Conservation (phyloP, 1,284 basidiomycete genomes). For the Porodaedalea pini region DNA sequence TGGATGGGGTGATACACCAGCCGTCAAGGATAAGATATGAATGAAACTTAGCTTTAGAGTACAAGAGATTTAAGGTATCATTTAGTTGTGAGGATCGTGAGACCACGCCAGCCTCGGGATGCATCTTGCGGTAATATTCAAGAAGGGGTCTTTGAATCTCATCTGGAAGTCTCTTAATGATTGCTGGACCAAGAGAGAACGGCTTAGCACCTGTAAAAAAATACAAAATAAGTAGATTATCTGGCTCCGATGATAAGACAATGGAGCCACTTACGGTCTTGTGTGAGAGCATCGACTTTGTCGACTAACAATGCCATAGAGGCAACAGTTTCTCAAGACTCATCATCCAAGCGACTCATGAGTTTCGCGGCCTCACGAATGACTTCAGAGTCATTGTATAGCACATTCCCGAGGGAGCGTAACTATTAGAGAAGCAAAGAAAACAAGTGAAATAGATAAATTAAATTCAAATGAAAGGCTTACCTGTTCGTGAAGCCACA, state of each 20-base stretch:
- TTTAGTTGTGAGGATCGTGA: background rate
- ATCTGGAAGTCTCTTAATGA: background rate
- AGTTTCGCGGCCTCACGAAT: background rate
- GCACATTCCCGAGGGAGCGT: background rate
- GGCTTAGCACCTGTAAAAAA: too few species aligned
- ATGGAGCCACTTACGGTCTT: background rate
- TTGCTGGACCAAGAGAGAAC: too few species aligned
- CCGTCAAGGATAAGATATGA: slow-evolving; percentile 3
- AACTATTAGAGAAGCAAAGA: background rate
- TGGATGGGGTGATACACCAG: background rate
- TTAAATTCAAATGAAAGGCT: background rate
- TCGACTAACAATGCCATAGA: background rate
- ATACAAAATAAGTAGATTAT: background rate
- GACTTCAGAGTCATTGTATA: background rate
- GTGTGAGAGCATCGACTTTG: background rate
- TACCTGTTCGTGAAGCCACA: background rate
- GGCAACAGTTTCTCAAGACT: background rate
- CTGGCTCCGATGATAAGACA: background rate
- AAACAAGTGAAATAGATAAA: background rate
- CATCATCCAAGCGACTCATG: background rate
- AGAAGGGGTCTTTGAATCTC: background rate
- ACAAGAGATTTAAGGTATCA: background rate
- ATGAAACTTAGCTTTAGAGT: background rate
- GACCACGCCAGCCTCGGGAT: slow-evolving; percentile 1
- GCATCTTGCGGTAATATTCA: background rate